These are phyloP conservation scores for Brasilioporus rufonigricans DNA, from an alignment of 768 basidiomycete species.

Conservation along the genomic window DNA sequence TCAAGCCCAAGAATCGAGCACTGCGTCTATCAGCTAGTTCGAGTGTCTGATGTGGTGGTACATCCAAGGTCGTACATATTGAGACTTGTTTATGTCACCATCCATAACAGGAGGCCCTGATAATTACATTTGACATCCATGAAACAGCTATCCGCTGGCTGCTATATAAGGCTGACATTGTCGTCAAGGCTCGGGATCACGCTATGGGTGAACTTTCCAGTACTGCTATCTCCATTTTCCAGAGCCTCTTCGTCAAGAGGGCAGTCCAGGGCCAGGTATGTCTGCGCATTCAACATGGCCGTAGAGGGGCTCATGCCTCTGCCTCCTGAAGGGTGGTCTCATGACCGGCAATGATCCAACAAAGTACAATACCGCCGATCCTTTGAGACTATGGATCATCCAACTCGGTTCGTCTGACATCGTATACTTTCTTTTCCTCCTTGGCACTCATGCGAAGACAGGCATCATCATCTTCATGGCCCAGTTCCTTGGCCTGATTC, in stretches of 20 bases:
- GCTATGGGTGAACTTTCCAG: conserved; percentile 44
- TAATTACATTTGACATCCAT: background rate
- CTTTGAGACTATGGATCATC: conserved; percentile 73
- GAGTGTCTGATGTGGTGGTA: too few species aligned
- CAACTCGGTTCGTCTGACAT: conserved; percentile 55
- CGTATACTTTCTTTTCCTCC: background rate
- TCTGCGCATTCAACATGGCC: background rate
- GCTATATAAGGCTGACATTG: background rate
- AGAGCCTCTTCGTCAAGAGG: conserved; percentile 17
- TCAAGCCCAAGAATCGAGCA: too few species aligned
- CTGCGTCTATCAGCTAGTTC: too few species aligned
- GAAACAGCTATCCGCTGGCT: background rate
- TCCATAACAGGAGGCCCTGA: background rate
- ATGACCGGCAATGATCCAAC: conserved; percentile 76
- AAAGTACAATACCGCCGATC: conserved; percentile 58
- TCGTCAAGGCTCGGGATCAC: background rate
- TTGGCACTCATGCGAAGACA: conserved; percentile 22
- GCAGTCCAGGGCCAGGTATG: conserved; percentile 29
- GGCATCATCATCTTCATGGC: conserved; percentile 81
- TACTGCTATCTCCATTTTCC: conserved; percentile 35
- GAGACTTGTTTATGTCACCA: background rate
- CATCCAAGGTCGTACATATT: too few species aligned
- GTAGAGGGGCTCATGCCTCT: background rate
- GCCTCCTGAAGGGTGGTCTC: conserved; percentile 59
- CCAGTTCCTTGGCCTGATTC: conserved; percentile 63